phyloP scores from a whole-genome alignment of 164 flowering plant species.

The Litsea cubeba region DNA sequence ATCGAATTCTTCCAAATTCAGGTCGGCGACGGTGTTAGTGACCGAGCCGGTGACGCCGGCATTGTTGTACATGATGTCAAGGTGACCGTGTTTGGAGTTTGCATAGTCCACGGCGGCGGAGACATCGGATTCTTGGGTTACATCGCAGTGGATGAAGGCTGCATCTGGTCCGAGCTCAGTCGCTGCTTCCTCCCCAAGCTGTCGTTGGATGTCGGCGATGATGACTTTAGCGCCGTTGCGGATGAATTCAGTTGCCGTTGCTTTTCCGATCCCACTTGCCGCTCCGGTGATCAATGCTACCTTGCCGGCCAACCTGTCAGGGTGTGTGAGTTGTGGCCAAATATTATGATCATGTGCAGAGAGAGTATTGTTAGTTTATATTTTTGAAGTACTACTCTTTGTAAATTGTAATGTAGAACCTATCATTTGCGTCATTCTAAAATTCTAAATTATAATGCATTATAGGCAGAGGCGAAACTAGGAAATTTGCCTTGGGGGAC shows the following conservation, averaged over 20 bases:
- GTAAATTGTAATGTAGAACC: no score
- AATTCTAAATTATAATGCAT: no score
- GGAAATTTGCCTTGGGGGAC: no score
- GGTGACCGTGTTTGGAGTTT: constrained; percentile 41
- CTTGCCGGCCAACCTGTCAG: constrained; percentile 56
- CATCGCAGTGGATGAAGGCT: constrained; percentile 56
- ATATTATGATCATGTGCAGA: no score
- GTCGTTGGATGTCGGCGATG: constrained; percentile 59
- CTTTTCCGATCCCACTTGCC: constrained; percentile 81
- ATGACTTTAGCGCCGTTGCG: constrained; percentile 77
- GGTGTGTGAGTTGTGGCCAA: no score
- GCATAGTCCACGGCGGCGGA: constrained; percentile 60
- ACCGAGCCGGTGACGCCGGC: constrained; percentile 67
- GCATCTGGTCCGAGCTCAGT: constrained; percentile 59
- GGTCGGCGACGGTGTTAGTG: constrained; percentile 48
- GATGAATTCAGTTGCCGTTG: constrained; percentile 60
- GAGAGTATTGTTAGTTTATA: no score
- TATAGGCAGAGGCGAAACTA: no score
- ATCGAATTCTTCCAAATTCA: constrained; percentile 52
- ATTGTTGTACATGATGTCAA: constrained; percentile 84
- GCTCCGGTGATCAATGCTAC: constrained; percentile 88
- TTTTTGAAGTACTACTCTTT: no score
- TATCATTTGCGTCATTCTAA: no score
- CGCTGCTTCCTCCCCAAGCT: constrained; percentile 48
- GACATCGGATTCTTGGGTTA: constrained; percentile 56